These are phyloP conservation scores for Acanthamoeba divionensis DNA, from an alignment of 208 protist genomes.

Conservation along the genomic window DNA sequence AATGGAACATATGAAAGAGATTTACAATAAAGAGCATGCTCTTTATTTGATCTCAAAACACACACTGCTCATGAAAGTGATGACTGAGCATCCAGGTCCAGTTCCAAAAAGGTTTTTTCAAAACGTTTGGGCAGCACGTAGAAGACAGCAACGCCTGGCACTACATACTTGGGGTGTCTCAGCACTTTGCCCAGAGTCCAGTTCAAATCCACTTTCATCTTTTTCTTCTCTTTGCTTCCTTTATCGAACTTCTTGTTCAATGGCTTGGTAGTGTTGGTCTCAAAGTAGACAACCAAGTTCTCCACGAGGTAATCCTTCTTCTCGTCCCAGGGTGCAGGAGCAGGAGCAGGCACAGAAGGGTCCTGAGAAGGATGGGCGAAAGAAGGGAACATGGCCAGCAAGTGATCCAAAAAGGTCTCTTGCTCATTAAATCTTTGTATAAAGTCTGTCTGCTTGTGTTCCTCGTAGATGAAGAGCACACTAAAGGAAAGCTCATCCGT, in stretches of 20 bases:
- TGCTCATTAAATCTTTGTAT: constrained; percentile 85
- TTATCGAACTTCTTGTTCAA: neutral
- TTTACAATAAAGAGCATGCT: no score
- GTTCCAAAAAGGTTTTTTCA: neutral
- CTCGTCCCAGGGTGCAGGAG: neutral
- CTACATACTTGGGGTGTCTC: neutral
- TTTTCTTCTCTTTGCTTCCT: neutral
- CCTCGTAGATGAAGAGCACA: constrained; percentile 92
- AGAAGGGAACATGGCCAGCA: constrained; percentile 67
- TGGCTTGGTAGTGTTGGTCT: constrained; percentile 16
- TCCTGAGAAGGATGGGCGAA: neutral
- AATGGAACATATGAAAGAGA: no score
- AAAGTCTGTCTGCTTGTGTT: constrained; percentile 90
- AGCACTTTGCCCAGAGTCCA: neutral
- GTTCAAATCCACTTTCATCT: constrained; percentile 7
- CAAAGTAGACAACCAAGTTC: constrained; percentile 26
- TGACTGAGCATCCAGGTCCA: constrained; percentile 25
- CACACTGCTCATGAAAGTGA: no score
- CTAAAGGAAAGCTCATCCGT: constrained; percentile 83
- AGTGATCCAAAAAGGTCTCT: constrained; percentile 65
- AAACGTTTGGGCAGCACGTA: neutral
- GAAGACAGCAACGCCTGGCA: constrained; percentile 22
- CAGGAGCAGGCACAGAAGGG: neutral
- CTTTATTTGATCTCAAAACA: no score
- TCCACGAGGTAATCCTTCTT: constrained; percentile 36